A percentile compares a stretch with the other conserved stretches of the same genome.
phyloP scores from a whole-genome alignment of 192 early-diverging fungal species.

The Haplosporangium gracile region DNA sequence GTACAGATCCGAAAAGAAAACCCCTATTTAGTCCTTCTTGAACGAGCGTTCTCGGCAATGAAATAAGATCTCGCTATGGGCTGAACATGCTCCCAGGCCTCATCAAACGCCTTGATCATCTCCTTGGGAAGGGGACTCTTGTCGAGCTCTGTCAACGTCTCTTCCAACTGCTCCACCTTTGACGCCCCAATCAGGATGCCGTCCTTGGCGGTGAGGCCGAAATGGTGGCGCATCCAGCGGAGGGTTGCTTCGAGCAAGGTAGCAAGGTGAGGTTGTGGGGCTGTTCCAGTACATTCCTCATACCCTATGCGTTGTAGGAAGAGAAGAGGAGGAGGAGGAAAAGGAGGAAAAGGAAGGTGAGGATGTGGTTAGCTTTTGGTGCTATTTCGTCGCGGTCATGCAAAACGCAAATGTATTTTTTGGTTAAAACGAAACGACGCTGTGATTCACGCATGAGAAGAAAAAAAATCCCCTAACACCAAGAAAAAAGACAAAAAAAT shows the following conservation, averaged over 20 bases:
- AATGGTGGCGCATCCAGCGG: constrained; percentile 60
- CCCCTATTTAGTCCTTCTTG: background rate
- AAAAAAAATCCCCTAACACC: background rate
- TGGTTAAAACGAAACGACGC: too few species aligned
- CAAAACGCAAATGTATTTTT: too few species aligned
- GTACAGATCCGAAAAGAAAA: too few species aligned
- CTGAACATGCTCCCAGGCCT: constrained; percentile 64
- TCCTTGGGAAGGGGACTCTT: constrained; percentile 62
- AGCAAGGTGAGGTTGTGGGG: constrained; percentile 24
- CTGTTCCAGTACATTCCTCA: constrained; percentile 53
- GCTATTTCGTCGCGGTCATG: too few species aligned
- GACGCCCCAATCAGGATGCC: constrained; percentile 54
- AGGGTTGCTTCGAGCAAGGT: constrained; percentile 38
- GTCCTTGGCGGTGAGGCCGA: constrained; percentile 21
- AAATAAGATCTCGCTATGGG: constrained; percentile 30
- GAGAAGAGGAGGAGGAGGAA: background rate
- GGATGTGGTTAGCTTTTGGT: background rate
- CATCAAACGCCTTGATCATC: constrained; percentile 66
- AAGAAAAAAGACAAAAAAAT: background rate
- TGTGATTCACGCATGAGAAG: too few species aligned
- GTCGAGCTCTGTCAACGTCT: constrained; percentile 64
- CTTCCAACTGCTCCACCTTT: constrained; percentile 41
- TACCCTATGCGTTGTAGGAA: background rate
- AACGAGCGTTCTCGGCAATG: background rate
- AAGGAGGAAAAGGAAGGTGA: background rate